Conservation (phyloP, 2,329 filamentous ascomycete genomes). For the Epichloe scottii region DNA sequence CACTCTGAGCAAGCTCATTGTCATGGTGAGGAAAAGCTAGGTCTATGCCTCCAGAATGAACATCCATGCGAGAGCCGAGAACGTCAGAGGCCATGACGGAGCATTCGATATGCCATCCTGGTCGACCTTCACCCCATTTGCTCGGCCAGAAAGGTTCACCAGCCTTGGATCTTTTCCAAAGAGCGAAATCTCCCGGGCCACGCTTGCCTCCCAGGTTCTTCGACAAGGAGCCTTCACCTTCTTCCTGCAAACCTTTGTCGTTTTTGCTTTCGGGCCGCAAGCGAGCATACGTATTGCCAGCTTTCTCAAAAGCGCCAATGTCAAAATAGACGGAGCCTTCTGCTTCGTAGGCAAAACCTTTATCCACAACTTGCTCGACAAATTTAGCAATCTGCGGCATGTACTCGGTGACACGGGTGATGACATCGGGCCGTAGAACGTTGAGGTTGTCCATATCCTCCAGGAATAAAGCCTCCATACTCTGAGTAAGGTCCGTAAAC, state of each 20-base stretch:
- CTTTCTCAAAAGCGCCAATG: constrained; percentile 71
- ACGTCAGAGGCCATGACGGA: constrained; percentile 87
- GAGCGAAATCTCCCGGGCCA: constrained; percentile 70
- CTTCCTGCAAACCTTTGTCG: constrained; percentile 70
- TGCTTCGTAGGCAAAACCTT: constrained; percentile 71
- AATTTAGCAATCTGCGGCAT: constrained; percentile 77
- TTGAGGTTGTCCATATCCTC: constrained; percentile 82
- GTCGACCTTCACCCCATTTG: constrained; percentile 75
- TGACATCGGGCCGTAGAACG: constrained; percentile 65
- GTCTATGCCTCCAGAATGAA: constrained; percentile 88
- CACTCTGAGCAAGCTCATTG: constrained; percentile 82
- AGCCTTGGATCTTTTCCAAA: constrained; percentile 88
- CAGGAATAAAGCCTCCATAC: constrained; percentile 79
- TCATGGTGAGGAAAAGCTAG: constrained; percentile 86
- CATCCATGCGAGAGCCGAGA: constrained; percentile 76
- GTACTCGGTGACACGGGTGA: constrained; percentile 89
- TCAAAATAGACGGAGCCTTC: constrained; percentile 94
- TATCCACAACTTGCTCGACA: constrained; percentile 68
- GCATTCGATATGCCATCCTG: constrained; percentile 97
- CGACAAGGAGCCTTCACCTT: constrained; percentile 76
- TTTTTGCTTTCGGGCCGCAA: constrained; percentile 76
- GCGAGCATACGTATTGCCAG: constrained; percentile 74
- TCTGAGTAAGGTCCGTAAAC: constrained; percentile 74
- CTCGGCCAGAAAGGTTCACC: constrained; percentile 87
- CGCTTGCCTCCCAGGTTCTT: constrained; percentile 55